Evolutionary conservation across 2,329 filamentous ascomycete species (phyloP), one percentile per base, ranked within the genome.

Genomic region (Grosmannia serpens): DNA sequence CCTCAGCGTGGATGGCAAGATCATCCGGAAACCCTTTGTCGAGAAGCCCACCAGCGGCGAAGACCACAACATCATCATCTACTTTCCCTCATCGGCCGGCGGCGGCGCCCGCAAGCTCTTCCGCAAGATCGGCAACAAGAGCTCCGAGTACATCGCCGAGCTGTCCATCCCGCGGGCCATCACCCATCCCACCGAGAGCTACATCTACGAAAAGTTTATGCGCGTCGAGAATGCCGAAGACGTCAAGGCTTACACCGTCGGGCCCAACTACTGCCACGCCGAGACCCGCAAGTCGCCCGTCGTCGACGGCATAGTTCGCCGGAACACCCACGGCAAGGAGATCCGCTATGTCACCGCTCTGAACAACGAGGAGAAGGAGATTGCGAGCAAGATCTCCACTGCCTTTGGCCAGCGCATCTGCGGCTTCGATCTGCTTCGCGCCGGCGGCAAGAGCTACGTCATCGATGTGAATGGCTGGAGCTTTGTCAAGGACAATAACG

Each of bases 401-500:
- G 88, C 90, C 0, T 99, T 99, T 71, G 94, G 92, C 0, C 94
- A 99, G 71, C 81, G 90, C 58, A 91, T 99, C 3, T 99, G 94
- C 69, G 94, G 94, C 0, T 99, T 99, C 67, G 94, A 99, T 70
- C 79, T 99, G 61, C 77, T 99, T 59, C 86, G 95, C 31, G 90
- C 91, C 15, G 86, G 84, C 55, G 89, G 91, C 20, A 89, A 89
- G 70, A 97, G 92, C 70, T 99, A 90, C 72, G 94, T 99, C 54
- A 99, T 99, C 64, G 94, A 99, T 67, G 94, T 99, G 65, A 99
- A 99, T 70, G 94, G 94, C 15, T 99, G 95, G 95, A 97, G 92
- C 69, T 99, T 99, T 67, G 94, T 99, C 70, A 99, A 99, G 71
- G 95, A 99, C 70, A 99, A 99, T 67, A 92, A 96, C 62, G 91